Evolutionary conservation across 352 stramenopile species (phyloP).

Genomic region (Globisporangium irregulare): DNA sequence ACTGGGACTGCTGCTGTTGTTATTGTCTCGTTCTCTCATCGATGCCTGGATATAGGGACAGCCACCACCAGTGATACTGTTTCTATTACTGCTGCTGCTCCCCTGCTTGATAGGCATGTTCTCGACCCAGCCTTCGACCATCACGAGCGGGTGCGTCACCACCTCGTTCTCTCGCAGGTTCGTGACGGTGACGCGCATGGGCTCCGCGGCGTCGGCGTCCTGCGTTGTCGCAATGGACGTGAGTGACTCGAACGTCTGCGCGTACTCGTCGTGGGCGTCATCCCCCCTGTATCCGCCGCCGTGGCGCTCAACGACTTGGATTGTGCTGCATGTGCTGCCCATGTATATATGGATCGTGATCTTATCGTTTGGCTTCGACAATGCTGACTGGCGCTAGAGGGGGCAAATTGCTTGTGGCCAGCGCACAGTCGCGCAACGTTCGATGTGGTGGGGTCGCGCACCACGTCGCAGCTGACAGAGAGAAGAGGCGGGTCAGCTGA

Average conservation of each 20-base stretch:
- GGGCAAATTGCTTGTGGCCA: background rate
- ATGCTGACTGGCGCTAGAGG: background rate
- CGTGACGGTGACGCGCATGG: conserved; percentile 49
- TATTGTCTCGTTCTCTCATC: background rate
- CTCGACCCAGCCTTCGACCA: conserved; percentile 44
- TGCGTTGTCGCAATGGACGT: background rate
- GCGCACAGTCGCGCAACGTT: conserved; percentile 2
- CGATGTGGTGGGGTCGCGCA: background rate
- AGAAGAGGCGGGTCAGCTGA: conserved; percentile 4
- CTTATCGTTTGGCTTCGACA: background rate
- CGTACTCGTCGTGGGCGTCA: background rate
- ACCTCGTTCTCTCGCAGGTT: conserved; percentile 84
- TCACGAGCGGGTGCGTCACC: conserved; percentile 44
- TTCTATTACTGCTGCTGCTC: conserved; percentile 29
- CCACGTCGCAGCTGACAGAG: background rate
- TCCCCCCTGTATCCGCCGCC: background rate
- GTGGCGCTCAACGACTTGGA: conserved; percentile 12
- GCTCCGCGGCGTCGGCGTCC: background rate
- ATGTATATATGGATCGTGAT: conserved; percentile 4
- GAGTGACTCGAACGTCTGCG: conserved; percentile 8
- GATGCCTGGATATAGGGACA: conserved; percentile 13
- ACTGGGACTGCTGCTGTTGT: background rate
- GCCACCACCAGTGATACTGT: conserved; percentile 22
- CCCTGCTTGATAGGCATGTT: conserved; percentile 12
- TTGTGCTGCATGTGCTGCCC: conserved; percentile 14